phyloP scores from a whole-genome alignment of 495 filamentous ascomycete species.

The Hypoxylon crocopeplum region DNA sequence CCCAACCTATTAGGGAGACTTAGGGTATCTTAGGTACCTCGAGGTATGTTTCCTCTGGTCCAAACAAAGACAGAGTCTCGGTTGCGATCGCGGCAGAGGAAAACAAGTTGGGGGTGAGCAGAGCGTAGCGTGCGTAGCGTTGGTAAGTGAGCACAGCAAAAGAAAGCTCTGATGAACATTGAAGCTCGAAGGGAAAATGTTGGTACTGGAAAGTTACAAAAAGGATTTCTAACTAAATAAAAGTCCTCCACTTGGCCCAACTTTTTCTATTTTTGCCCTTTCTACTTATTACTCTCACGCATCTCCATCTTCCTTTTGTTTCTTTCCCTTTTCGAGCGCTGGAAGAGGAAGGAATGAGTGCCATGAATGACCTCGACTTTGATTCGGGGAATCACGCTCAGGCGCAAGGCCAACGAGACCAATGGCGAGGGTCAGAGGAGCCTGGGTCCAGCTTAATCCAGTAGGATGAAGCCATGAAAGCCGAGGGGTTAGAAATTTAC shows the following conservation, averaged over 20 bases:
- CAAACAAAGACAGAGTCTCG: slow-evolving; percentile 33
- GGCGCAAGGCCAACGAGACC: slow-evolving; percentile 27
- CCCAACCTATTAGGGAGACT: background rate
- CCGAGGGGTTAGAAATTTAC: slow-evolving; percentile 38
- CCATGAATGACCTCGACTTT: slow-evolving; percentile 27
- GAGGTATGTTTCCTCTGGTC: background rate
- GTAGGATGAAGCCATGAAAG: slow-evolving; percentile 37
- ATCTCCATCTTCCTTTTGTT: slow-evolving; percentile 3
- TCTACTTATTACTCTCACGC: background rate
- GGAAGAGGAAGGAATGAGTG: slow-evolving; percentile 37
- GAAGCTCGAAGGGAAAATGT: background rate
- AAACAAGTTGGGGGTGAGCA: background rate
- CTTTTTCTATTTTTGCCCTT: background rate
- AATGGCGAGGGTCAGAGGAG: slow-evolving; percentile 27
- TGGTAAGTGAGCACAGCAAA: no score
- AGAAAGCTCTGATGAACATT: no score
- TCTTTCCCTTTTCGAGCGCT: slow-evolving; percentile 29
- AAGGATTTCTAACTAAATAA: slow-evolving; percentile 21
- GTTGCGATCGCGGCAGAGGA: slow-evolving; percentile 33
- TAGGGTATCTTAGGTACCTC: background rate
- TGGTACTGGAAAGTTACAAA: background rate
- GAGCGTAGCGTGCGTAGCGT: no score
- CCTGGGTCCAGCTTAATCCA: slow-evolving; percentile 37
- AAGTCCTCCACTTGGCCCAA: slow-evolving; percentile 6
- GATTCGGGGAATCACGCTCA: slow-evolving; percentile 40